Evolutionary conservation across 345 rosid genomes (phyloP).

Genomic region (Arabidopsis arenosa): DNA sequence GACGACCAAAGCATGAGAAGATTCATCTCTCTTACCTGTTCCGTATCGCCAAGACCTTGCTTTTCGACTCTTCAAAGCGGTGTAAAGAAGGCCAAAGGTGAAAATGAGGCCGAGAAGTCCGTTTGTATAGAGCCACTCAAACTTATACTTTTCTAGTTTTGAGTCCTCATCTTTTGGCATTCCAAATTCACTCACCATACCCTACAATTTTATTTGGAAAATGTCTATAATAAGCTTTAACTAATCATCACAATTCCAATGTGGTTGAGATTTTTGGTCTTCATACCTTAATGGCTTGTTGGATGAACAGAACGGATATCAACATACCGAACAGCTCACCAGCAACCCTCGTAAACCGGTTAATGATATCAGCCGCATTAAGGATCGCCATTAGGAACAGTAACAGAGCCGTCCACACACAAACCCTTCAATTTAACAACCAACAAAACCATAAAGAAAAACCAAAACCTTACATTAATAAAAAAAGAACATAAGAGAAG

Average conservation of each 20-base stretch:
- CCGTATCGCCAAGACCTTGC: conserved; percentile 82
- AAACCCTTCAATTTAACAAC: conserved; percentile 60
- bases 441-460: conserved; percentile 14
- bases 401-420: conserved; percentile 86
- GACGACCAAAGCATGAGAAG: neutral
- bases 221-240: neutral
- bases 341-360: conserved; percentile 78
- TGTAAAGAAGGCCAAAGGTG: conserved; percentile 66
- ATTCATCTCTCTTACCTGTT: conserved; percentile 52
- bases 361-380: conserved; percentile 67
- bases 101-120: conserved; percentile 77
- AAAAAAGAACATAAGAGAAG: neutral
- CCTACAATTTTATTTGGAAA: conserved; percentile 44
- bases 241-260: neutral
- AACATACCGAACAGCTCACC: conserved; percentile 90
- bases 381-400: conserved; percentile 68
- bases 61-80: conserved; percentile 75
- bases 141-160: conserved; percentile 52
- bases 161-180: conserved; percentile 56
- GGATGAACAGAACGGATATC: conserved; percentile 80
- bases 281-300: conserved; percentile 76
- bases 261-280: neutral
- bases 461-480: neutral
- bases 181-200: conserved; percentile 67
- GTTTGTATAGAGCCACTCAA: conserved; percentile 76